These are phyloP conservation scores for Cicer bijugum DNA, from an alignment of 306 rosid genomes.

Conservation along the genomic window DNA sequence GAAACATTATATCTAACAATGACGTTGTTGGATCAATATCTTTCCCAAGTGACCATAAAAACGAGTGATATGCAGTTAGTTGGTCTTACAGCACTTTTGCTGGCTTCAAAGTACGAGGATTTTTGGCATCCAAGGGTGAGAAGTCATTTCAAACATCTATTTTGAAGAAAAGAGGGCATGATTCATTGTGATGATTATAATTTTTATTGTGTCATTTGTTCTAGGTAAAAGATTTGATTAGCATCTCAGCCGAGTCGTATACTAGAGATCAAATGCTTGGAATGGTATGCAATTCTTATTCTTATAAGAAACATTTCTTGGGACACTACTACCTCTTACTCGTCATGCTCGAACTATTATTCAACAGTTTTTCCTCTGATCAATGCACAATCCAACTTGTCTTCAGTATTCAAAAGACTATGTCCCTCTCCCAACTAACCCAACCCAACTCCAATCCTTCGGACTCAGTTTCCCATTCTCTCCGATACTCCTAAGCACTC, in stretches of 20 bases:
- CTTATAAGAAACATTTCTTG: background rate
- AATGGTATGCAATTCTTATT: constrained; percentile 58
- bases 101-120: constrained; percentile 93
- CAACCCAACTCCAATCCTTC: background rate
- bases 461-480: background rate
- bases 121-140: constrained; percentile 94
- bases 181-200: constrained; percentile 25
- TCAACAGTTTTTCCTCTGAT: no score
- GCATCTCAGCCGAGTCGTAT: constrained; percentile 85
- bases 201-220: constrained; percentile 42
- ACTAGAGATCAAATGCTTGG: constrained; percentile 82
- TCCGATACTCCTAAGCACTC: background rate
- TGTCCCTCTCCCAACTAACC: background rate
- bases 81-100: constrained; percentile 86
- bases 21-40: constrained; percentile 77
- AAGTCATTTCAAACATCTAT: constrained; percentile 28
- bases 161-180: constrained; percentile 20
- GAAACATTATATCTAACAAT: constrained; percentile 83
- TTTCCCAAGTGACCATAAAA: constrained; percentile 65
- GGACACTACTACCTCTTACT: background rate
- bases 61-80: constrained; percentile 85
- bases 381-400: no score
- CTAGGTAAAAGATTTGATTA: constrained; percentile 74
- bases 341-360: background rate
- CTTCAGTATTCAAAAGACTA: background rate